Conservation (phyloP, 2,329 filamentous ascomycete genomes). For the Uncinocarpus reesii region DNA sequence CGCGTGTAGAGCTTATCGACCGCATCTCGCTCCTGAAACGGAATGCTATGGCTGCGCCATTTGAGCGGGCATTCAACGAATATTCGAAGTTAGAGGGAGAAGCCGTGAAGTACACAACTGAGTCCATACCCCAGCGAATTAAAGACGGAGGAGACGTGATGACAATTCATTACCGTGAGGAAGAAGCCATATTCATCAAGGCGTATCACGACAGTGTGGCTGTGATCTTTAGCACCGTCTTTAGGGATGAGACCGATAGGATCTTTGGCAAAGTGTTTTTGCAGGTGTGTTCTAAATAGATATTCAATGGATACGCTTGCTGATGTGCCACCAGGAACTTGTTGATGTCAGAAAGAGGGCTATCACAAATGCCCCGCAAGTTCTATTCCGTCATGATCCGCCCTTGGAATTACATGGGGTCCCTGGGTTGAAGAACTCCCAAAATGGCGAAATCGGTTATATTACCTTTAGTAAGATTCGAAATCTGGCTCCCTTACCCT, state of each 20-base stretch:
- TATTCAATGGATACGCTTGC: neutral
- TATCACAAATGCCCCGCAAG: slow-evolving; percentile 96
- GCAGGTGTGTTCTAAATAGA: slow-evolving; percentile 41
- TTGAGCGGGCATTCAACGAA: slow-evolving; percentile 92
- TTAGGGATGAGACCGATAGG: slow-evolving; percentile 92
- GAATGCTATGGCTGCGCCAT: slow-evolving; percentile 97
- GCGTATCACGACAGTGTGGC: slow-evolving; percentile 95
- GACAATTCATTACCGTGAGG: slow-evolving; percentile 95
- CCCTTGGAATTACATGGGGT: slow-evolving; percentile 83
- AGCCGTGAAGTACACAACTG: slow-evolving; percentile 82
- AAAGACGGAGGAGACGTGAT: slow-evolving; percentile 84
- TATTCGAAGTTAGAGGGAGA: slow-evolving; percentile 78
- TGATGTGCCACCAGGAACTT: slow-evolving; percentile 54
- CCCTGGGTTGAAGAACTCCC: slow-evolving; percentile 64
- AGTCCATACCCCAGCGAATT: slow-evolving; percentile 85
- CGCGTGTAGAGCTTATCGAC: slow-evolving; percentile 72
- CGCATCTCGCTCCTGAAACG: slow-evolving; percentile 89
- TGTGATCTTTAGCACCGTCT: slow-evolving; percentile 97
- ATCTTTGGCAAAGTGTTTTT: slow-evolving; percentile 98
- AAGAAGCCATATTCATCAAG: slow-evolving; percentile 98
- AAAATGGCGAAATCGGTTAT: slow-evolving; percentile 83
- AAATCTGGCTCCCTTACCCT: slow-evolving; percentile 14
- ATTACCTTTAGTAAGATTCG: slow-evolving; percentile 76
- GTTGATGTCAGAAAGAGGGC: slow-evolving; percentile 85
- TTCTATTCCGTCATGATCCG: slow-evolving; percentile 88